Conservation (phyloP, 2,329 filamentous ascomycete genomes). For the Exserohilum turcica region DNA sequence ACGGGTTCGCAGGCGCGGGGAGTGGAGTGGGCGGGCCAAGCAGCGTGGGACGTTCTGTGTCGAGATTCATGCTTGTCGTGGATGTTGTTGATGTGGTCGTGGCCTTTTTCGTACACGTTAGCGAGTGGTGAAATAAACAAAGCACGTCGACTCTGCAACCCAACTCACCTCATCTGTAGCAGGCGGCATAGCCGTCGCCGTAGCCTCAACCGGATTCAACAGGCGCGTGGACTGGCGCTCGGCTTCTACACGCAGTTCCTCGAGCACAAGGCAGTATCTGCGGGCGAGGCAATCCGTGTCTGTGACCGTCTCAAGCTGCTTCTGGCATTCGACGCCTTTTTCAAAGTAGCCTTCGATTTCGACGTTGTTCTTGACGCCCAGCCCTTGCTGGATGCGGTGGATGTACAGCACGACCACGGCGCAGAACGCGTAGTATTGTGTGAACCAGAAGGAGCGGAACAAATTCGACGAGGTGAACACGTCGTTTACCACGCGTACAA, state of each 20-base stretch:
- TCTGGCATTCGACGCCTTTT: constrained; percentile 51
- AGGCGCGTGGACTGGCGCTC: constrained; percentile 31
- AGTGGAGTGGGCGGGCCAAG: constrained; percentile 6
- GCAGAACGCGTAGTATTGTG: constrained; percentile 60
- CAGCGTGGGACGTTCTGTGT: not conserved
- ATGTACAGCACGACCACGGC: constrained; percentile 61
- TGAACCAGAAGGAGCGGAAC: constrained; percentile 59
- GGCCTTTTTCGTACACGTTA: not conserved
- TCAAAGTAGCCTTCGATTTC: constrained; percentile 56
- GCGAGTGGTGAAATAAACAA: not conserved
- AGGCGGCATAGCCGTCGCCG: not conserved
- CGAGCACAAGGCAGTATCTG: constrained; percentile 59
- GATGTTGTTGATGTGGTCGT: not conserved
- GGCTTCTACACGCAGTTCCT: constrained; percentile 56
- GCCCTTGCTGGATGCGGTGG: constrained; percentile 58
- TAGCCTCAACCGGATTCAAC: not conserved
- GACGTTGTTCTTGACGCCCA: constrained; percentile 53
- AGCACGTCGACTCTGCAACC: not conserved
- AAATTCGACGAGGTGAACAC: constrained; percentile 49
- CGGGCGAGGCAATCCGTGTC: constrained; percentile 45
- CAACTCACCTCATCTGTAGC: not conserved
- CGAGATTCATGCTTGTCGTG: not conserved
- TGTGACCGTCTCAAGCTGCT: constrained; percentile 37
- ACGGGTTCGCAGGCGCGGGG: not conserved
- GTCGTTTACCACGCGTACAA: constrained; percentile 53